A percentile compares a stretch with the other conserved stretches of the same genome.
Conservation (phyloP, 352 stramenopile genomes). For the Pythium aquatile region DNA sequence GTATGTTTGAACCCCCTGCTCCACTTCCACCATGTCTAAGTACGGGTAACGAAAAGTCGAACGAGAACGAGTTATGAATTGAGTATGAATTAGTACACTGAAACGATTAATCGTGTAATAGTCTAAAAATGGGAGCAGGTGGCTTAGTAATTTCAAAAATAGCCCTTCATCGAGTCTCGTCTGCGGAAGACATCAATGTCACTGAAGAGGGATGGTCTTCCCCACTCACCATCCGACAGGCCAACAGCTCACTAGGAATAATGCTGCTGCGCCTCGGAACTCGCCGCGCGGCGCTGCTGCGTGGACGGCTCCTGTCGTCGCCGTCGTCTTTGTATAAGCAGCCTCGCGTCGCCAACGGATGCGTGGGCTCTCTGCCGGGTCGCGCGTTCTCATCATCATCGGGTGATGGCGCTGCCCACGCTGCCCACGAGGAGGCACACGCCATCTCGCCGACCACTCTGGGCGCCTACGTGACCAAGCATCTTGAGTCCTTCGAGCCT, state of each 20-base stretch:
- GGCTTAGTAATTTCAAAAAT: no score
- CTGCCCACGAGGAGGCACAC: constrained; percentile 10
- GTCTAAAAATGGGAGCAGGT: no score
- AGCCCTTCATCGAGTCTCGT: background rate
- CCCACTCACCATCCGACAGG: background rate
- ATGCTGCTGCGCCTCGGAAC: constrained; percentile 15
- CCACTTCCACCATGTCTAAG: no score
- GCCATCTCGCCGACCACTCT: constrained; percentile 44
- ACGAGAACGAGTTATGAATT: no score
- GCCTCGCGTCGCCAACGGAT: background rate
- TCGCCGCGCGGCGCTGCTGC: constrained; percentile 13
- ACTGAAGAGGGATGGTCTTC: constrained; percentile 8
- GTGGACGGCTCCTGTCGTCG: constrained; percentile 1
- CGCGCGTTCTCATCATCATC: constrained; percentile 6
- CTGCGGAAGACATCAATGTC: no score
- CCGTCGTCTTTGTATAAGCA: background rate
- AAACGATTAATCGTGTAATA: no score
- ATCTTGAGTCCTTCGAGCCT: constrained; percentile 58
- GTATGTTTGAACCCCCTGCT: no score
- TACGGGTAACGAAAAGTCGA: no score
- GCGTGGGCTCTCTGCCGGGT: no score
- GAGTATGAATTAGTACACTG: no score
- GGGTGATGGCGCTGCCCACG: background rate
- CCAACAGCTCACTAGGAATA: background rate
- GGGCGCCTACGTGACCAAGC: constrained; percentile 56